A percentile compares a stretch with the other conserved stretches of the same genome.
These are phyloP conservation scores for Mucor piriformis DNA, from an alignment of 371 early-diverging fungal genomes.

Conservation along the genomic window DNA sequence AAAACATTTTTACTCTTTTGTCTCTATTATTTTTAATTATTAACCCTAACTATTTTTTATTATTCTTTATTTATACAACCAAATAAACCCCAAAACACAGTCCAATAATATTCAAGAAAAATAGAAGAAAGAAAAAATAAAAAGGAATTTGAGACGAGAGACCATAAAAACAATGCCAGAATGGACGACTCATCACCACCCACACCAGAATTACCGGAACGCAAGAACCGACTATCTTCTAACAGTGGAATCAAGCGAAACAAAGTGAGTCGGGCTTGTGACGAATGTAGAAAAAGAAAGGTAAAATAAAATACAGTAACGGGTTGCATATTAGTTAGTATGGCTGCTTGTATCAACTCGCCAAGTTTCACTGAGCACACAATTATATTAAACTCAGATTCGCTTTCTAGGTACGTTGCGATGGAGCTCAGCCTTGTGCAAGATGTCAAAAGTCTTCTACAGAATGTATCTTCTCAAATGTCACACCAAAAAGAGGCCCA, in stretches of 20 bases:
- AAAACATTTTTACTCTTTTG: constrained; percentile 1
- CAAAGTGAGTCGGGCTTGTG: constrained; percentile 52
- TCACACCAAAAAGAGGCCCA: constrained; percentile 43
- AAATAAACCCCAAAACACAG: not conserved
- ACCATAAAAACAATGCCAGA: constrained; percentile 26
- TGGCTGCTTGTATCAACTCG: constrained; percentile 19
- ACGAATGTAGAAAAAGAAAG: constrained; percentile 55
- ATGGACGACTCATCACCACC: constrained; percentile 41
- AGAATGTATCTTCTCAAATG: constrained; percentile 49
- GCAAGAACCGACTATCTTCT: constrained; percentile 26
- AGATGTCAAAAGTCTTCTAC: constrained; percentile 43
- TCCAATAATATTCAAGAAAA: not conserved
- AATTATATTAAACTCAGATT: constrained; percentile 18
- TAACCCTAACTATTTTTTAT: not conserved
- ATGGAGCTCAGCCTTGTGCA: constrained; percentile 51
- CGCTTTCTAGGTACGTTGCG: constrained; percentile 44
- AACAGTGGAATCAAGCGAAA: constrained; percentile 37
- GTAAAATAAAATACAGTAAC: constrained; percentile 18
- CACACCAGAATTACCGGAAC: constrained; percentile 39
- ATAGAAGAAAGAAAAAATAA: not conserved
- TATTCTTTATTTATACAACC: not conserved
- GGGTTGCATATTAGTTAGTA: not conserved
- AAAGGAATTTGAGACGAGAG: constrained; percentile 5
- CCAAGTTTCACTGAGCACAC: constrained; percentile 42
- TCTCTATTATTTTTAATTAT: not conserved